Evolutionary conservation across 2,329 filamentous ascomycete species (phyloP).

Genomic region (Ophiognomonia clavigignenti-juglandacearum): DNA sequence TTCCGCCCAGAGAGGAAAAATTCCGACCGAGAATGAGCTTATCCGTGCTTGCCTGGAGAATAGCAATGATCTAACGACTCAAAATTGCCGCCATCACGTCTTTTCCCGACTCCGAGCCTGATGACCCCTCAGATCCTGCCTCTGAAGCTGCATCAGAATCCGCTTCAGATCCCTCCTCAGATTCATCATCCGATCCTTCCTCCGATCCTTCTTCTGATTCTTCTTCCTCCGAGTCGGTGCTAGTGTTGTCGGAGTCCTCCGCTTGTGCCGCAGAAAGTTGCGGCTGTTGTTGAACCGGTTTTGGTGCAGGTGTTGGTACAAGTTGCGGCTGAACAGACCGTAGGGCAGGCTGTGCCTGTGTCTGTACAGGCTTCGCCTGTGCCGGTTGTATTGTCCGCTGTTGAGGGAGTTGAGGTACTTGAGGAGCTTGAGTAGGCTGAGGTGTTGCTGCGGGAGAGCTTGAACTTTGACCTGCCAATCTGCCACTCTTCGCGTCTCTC

Average conservation of each 20-base stretch:
- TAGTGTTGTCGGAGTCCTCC: too few species aligned
- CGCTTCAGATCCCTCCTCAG: not conserved
- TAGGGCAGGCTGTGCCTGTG: not conserved
- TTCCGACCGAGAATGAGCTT: not conserved
- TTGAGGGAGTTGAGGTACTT: not conserved
- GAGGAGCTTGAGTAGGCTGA: too few species aligned
- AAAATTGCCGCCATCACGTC: not conserved
- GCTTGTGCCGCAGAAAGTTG: conserved; percentile 6
- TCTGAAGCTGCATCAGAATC: not conserved
- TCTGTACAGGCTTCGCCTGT: not conserved
- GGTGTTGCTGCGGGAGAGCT: not conserved
- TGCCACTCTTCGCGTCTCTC: not conserved
- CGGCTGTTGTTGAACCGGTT: not conserved
- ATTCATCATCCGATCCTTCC: too few species aligned
- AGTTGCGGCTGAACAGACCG: not conserved
- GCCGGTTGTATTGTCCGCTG: conserved; percentile 1
- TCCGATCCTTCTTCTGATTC: too few species aligned
- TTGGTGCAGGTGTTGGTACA: not conserved
- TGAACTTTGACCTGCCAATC: not conserved
- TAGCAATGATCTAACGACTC: not conserved
- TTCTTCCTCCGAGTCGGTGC: too few species aligned
- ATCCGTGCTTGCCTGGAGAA: not conserved
- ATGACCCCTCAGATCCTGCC: not conserved
- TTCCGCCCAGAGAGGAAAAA: too few species aligned
- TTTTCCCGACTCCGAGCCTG: not conserved